Conservation (phyloP, 148 eudicot genomes). For the Hydrangea macrophylla region DNA sequence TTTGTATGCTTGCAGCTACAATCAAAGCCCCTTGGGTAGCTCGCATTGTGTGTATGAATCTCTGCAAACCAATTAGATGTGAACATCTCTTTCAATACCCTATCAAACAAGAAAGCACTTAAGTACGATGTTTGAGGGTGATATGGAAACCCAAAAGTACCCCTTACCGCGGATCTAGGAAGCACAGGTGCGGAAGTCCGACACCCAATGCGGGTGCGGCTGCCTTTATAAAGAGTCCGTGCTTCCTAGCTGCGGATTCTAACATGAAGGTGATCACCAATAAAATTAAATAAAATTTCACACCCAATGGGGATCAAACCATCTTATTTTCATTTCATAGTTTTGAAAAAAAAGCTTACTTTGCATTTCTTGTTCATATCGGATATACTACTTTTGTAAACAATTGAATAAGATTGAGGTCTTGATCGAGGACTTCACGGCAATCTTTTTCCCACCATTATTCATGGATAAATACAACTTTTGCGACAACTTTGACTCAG, state of each 20-base stretch:
- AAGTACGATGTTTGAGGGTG: background rate
- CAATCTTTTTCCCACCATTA: too few relatives aligned
- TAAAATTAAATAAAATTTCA: background rate
- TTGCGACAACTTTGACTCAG: background rate
- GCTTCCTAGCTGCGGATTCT: background rate
- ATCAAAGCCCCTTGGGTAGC: constrained; percentile 98
- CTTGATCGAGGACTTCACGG: background rate
- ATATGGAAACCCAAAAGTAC: background rate
- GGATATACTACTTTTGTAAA: background rate
- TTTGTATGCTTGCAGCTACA: constrained; percentile 90
- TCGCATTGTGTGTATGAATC: constrained; percentile 95
- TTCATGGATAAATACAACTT: background rate
- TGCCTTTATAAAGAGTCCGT: too few relatives aligned
- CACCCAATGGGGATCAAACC: background rate
- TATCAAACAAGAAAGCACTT: background rate
- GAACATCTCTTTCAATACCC: constrained; percentile 8
- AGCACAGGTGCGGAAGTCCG: background rate
- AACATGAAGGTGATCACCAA: too few relatives aligned
- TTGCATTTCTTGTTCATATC: background rate
- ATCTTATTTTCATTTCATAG: background rate
- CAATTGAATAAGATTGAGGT: background rate
- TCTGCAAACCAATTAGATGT: constrained; percentile 41
- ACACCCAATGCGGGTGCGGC: too few relatives aligned
- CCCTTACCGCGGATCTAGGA: background rate
- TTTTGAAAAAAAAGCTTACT: background rate